phyloP scores from a whole-genome alignment of 306 rosid genomes.

The Sesbania bispinosa region DNA sequence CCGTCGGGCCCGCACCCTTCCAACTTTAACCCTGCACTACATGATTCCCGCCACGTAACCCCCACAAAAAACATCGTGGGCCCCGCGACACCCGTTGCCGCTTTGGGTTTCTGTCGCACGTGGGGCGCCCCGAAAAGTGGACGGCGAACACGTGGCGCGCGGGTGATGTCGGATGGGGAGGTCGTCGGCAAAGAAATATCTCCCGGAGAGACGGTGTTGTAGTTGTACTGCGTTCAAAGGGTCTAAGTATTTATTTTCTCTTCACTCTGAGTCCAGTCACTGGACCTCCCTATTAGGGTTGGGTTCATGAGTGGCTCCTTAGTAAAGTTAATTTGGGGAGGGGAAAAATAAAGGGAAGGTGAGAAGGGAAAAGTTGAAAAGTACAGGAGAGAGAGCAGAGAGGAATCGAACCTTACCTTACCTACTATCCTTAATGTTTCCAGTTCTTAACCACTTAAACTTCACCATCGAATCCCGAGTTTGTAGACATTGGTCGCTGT shows the following conservation, averaged over 20 bases:
- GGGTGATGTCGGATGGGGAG: neutral
- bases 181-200: conserved; percentile 34
- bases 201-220: neutral
- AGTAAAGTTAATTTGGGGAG: no score
- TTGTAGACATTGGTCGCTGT: neutral
- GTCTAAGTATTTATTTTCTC: neutral
- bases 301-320: no score
- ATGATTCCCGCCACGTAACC: conserved; percentile 24
- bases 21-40: conserved; percentile 12
- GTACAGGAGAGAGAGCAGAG: neutral
- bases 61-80: neutral
- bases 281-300: neutral
- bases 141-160: conserved; percentile 29
- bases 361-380: neutral
- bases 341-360: no score
- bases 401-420: neutral
- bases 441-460: neutral
- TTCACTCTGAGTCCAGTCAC: neutral
- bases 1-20: conserved; percentile 31
- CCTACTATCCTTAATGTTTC: neutral
- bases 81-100: neutral
- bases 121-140: conserved; percentile 18
- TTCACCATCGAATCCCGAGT: neutral
- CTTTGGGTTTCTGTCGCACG: conserved; percentile 20
- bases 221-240: neutral